These are phyloP conservation scores for Calonectria pseudoreteaudii DNA, from an alignment of 2,329 filamentous ascomycete genomes.

Conservation along the genomic window DNA sequence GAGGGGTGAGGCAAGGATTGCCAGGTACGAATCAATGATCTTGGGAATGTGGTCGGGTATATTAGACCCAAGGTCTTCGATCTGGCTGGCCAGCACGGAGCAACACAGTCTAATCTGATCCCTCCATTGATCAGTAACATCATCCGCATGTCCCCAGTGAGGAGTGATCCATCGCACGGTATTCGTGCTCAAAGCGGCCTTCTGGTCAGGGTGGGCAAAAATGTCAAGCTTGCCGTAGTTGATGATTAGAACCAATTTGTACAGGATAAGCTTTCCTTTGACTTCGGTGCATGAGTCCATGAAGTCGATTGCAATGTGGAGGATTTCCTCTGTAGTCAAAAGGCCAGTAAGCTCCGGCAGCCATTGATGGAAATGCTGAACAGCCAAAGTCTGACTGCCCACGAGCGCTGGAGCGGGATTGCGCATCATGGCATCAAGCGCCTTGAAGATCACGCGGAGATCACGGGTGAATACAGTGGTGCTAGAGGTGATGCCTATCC, in stretches of 20 bases:
- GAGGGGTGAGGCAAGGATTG: slow-evolving; percentile 70
- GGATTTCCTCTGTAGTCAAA: slow-evolving; percentile 83
- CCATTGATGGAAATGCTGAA: slow-evolving; percentile 98
- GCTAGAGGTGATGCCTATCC: slow-evolving; percentile 83
- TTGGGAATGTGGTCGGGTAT: slow-evolving; percentile 92
- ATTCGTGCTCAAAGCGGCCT: slow-evolving; percentile 79
- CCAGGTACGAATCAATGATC: slow-evolving; percentile 88
- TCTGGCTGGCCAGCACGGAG: slow-evolving; percentile 89
- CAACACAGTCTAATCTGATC: slow-evolving; percentile 95
- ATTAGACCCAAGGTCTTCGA: slow-evolving; percentile 81
- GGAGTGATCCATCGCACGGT: slow-evolving; percentile 92
- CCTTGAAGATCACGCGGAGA: slow-evolving; percentile 87
- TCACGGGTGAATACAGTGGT: slow-evolving; percentile 83
- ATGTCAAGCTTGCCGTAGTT: slow-evolving; percentile 88
- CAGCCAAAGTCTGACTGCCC: slow-evolving; percentile 92
- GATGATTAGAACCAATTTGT: slow-evolving; percentile 92
- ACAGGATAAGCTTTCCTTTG: slow-evolving; percentile 90
- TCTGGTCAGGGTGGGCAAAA: slow-evolving; percentile 83
- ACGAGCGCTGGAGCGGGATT: slow-evolving; percentile 87
- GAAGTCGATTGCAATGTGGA: slow-evolving; percentile 92
- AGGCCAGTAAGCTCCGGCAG: slow-evolving; percentile 87
- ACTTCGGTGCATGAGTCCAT: slow-evolving; percentile 90
- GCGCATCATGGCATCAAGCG: slow-evolving; percentile 89
- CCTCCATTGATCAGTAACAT: slow-evolving; percentile 86
- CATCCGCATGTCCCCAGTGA: slow-evolving; percentile 85